phyloP scores from a whole-genome alignment of 768 basidiomycete genomes.

The Tylopilus rubrobrunneus region DNA sequence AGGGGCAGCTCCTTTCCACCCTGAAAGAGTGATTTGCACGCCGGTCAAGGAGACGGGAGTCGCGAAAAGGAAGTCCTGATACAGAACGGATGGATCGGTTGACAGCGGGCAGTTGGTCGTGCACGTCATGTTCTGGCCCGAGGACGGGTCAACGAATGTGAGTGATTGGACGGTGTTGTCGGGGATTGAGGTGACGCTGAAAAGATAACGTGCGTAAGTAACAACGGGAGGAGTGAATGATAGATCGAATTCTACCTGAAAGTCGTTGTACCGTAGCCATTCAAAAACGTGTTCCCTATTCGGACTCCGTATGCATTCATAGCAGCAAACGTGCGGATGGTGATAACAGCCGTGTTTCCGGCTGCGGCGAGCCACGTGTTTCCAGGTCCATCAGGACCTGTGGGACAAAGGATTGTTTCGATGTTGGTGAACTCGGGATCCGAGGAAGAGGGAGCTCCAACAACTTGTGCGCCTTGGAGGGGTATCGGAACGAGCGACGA shows the following conservation, averaged over 20 bases:
- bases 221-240: not conserved
- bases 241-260: slow-evolving; percentile 59
- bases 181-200: slow-evolving; percentile 82
- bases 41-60: slow-evolving; percentile 71
- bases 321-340: slow-evolving; percentile 68
- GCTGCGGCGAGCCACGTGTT: slow-evolving; percentile 84
- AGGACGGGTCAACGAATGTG: slow-evolving; percentile 71
- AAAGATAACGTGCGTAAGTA: slow-evolving; percentile 1
- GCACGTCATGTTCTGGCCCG: slow-evolving; percentile 76
- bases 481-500: slow-evolving; percentile 85
- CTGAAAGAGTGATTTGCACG: slow-evolving; percentile 76
- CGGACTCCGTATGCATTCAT: slow-evolving; percentile 78
- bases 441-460: slow-evolving; percentile 61
- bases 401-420: slow-evolving; percentile 75
- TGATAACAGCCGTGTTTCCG: slow-evolving; percentile 67
- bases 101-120: slow-evolving; percentile 74
- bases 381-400: slow-evolving; percentile 73
- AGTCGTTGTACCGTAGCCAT: slow-evolving; percentile 75
- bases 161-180: slow-evolving; percentile 80
- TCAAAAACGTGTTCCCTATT: slow-evolving; percentile 86
- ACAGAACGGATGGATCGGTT: slow-evolving; percentile 69
- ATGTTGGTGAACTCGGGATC: slow-evolving; percentile 61
- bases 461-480: slow-evolving; percentile 50
- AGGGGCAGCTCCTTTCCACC: slow-evolving; percentile 69
- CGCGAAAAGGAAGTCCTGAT: slow-evolving; percentile 91